Base-by-base conservation (phyloP, 805 yeast genomes). In the Kregervanrija fluxuum region DNA sequence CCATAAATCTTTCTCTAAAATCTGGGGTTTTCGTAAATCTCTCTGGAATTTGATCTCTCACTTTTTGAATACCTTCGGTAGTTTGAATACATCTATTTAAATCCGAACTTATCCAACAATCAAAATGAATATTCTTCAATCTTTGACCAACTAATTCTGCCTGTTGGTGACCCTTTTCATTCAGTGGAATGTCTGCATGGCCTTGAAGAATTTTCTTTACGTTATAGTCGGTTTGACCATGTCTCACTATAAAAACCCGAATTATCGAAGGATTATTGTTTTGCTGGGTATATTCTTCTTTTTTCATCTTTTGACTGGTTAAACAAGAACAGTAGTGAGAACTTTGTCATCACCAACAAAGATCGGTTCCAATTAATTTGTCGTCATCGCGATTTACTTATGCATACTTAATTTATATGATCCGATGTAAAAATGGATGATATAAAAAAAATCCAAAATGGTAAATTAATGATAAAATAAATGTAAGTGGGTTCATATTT, bases 151-250 rank as follows among this genome's bases (percentile, higher is more conserved):
- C 70, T 39, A 65, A 56, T 30, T 53, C 53, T 2, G 90, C 88
- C 59, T 87, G 95, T 3, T 64, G 52, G 2, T 56, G 45, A 0
- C 96, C 95, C 3, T 67, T 69, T 0, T 64, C 73, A 55, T 86
- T 86, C 44, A 88, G 57, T 14, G 77, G 73, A 4, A 80, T 76
- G 56, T 87, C 82, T 38, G 69, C 55, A 56, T 87, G 95, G 1
- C 96, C 96, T 62, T 87, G 96, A 34, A 87, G 62, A 40, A 83
- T 82, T 62, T 79, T 82, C 43, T 73, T 58, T 34, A 71, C 70
- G 57, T 87, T 87, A 61, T 82, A 80, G 45, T 80, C 80, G 0
- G 96, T 87, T 59, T 84, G 93, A 1, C 95, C 96, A 54, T 87
- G 96, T 55, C 96, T 75, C 4, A 87, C 76, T 5, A 86, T 60